Base-by-base conservation (phyloP, 345 rosid genomes). In the Salix purpurea region DNA sequence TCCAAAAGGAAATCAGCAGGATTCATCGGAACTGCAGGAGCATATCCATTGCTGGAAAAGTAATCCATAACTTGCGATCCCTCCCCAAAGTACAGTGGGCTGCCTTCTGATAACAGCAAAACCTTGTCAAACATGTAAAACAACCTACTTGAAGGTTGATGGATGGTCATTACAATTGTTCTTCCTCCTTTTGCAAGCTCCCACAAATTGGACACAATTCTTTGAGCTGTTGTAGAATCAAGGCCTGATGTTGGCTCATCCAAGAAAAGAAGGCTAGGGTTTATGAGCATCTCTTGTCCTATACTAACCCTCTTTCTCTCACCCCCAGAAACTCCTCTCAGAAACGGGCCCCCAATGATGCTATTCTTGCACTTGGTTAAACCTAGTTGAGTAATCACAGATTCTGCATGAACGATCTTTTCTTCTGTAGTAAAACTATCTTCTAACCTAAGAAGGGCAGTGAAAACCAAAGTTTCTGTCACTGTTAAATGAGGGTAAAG, bases 181-280 rank as follows among this genome's bases (percentile, higher is more conserved):
- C 87, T 83, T 54, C 91, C 88, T 14, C 86, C 88, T 36, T 65
- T 77, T 1, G 85, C 89, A 1, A 84, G 80, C 19, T 85, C 87
- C 90, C 81, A 83, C 58, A 87, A 32, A 4, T 71, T 80, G 1
- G 74, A 80, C 70, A 89, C 88, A 30, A 90, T 89, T 83, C 83
- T 76, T 72, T 87, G 87, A 6, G 92, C 90, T 0, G 88, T 87
- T 4, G 90, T 89, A 1, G 94, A 89, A 68, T 89, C 92, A 6
- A 87, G 89, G 21, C 90, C 90, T 0, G 89, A 84, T 5, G 94
- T 86, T 4, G 90, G 94, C 71, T 90, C 92, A 58, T 89, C 90
- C 36, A 90, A 76, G 48, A 86, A 83, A 42, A 90, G 70, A 65
- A 89, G 58, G 67, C 91, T 87, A 16, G 91, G 89, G 74, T 90